Base-by-base conservation (phyloP, 2,329 filamentous ascomycete genomes). In the Bretziella fagacearum region DNA sequence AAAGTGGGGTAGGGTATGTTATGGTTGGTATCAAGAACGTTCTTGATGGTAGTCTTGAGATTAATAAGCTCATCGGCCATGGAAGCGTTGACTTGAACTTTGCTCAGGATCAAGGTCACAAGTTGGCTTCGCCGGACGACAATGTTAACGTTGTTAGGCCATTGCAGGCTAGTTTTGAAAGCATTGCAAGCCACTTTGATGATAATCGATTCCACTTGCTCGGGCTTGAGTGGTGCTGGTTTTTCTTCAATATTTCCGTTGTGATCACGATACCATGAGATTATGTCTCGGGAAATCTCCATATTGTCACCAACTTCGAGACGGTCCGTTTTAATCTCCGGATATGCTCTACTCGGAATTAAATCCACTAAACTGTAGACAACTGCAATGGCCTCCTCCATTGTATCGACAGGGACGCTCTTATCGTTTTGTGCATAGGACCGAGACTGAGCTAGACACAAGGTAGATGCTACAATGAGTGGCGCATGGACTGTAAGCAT, bases 401-500 rank as follows among this genome's bases (percentile, higher is more conserved):
- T 54, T 15, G 26, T 50, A 20, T 43, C 40, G 25, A 43, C 23
- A 7, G 40, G 40, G 32, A 43, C 23, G 8, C 15, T 43, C 10
- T 29, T 30, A 15, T 43, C 26, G 10, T 17, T 18, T 20, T 43
- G 40, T 18, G 25, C 26, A 30, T 30, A 43, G 5, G 40, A n/a
- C n/a, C 40, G 40, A 22, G 44, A 37, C 35, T 47, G 46, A 26
- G 44, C 48, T 11, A 41, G 44, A 22, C 48, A 50, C 26, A 70
- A 62, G 22, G 81, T 66, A 3, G 78, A 74, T n/a, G 93, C 62
- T 2, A 77, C 71, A 46, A 81, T 71, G 23, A 93, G 63, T 27
- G 89, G 89, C 25, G 87, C 81, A 62, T 96, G 89, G 18, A 84
- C 66, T 2, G 82, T 75, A 13, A 93, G 63, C 89, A 98, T 96